Conservation (phyloP, 768 basidiomycete genomes). For the Termitomyces bulborhizus region DNA sequence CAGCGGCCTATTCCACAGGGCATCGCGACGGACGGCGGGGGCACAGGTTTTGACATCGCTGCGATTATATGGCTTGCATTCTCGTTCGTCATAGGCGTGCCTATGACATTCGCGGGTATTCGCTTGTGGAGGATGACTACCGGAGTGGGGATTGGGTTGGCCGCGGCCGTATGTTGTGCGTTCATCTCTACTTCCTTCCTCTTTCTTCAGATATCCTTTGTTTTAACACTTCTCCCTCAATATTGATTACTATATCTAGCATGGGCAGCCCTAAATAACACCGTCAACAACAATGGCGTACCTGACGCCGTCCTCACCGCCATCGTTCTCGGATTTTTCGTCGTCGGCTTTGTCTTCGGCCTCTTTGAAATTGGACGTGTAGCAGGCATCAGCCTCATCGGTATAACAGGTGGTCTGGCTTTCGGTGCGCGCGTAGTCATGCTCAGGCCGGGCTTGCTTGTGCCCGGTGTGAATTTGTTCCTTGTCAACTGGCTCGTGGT, state of each 20-base stretch:
- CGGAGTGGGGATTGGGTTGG: constrained; percentile 47
- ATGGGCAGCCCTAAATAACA: constrained; percentile 61
- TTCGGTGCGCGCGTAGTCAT: constrained; percentile 51
- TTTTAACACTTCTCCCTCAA: not conserved
- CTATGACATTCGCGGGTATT: constrained; percentile 51
- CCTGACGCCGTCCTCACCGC: constrained; percentile 46
- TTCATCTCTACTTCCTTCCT: not conserved
- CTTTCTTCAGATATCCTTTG: not conserved
- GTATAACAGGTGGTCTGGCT: constrained; percentile 50
- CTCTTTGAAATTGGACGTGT: constrained; percentile 43
- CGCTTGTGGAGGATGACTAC: constrained; percentile 52
- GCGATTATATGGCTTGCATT: constrained; percentile 57
- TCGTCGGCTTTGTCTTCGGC: constrained; percentile 46
- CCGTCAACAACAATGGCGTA: constrained; percentile 39
- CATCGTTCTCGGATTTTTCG: constrained; percentile 44
- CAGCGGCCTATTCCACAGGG: constrained; percentile 44
- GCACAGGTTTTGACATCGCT: constrained; percentile 35
- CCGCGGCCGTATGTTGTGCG: constrained; percentile 41
- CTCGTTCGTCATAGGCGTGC: constrained; percentile 42
- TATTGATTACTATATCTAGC: constrained; percentile 24
- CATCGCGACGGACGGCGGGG: constrained; percentile 52
- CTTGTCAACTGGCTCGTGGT: constrained; percentile 50
- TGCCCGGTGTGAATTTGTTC: constrained; percentile 27
- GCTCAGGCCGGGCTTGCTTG: constrained; percentile 41
- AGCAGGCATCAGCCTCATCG: constrained; percentile 40